Base-by-base conservation (phyloP, 805 yeast species). In the Jamesozyma gamospora region DNA sequence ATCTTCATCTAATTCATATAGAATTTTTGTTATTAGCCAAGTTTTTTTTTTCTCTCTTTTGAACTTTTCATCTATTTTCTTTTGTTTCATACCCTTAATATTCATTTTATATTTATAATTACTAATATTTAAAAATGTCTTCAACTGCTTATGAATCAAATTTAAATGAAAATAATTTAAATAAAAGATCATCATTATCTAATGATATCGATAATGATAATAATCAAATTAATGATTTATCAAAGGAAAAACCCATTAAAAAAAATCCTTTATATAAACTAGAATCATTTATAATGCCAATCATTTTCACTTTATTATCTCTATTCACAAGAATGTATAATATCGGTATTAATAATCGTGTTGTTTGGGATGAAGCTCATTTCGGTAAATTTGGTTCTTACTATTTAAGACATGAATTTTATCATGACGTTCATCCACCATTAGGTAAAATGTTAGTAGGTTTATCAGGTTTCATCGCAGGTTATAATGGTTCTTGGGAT, bases 291-390 rank as follows among this genome's bases (percentile, higher is more conserved):
- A 41, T 63, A 9, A 68, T 69, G 37, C 76, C 79, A 2, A 26
- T 72, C 3, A 4, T 69, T 1, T 55, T 74, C 39, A 72, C 78
- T 0, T 48, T 50, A 0, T 26, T 71, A 2, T 68, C 82, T 4
- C 60, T 72, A 24, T 73, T 67, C 45, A 70, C 77, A 5, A 70
- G 92, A 53, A 67, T 79, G 45, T 70, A 77, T 52, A 68, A 71
- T 30, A 77, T 83, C 35, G 77, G 74, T 16, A 61, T 63, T 29
- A 69, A 77, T 41, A 60, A 72, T 35, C 69, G 67, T 39, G 90
- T 83, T 37, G 79, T 81, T 12, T 83, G 94, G 94, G 94, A 83
- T 65, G 94, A 83, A 60, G 92, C 94, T 6, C 94, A 83, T 67
- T 83, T 83, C 56, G 94, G 92, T 34, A 83, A 82, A 60, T 83